phyloP scores from a whole-genome alignment of 768 basidiomycete genomes.

The Lactarius sanguifluus region DNA sequence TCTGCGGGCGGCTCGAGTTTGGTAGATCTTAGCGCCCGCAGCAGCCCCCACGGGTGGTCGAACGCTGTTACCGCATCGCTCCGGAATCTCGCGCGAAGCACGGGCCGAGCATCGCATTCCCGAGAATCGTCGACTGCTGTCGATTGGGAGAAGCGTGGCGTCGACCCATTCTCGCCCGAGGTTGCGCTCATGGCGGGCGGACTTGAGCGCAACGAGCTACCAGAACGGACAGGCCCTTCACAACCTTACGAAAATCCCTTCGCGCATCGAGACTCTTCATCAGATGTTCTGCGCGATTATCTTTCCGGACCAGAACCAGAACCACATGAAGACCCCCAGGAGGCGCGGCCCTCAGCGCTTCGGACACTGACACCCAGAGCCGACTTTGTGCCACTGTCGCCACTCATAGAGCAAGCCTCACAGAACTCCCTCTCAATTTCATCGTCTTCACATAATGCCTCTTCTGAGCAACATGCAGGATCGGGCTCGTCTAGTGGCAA shows the following conservation, averaged over 20 bases:
- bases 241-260: constrained; percentile 50
- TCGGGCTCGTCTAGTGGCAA: constrained; percentile 21
- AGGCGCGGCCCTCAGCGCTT: constrained; percentile 6
- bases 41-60: constrained; percentile 20
- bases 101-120: constrained; percentile 11
- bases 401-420: constrained; percentile 39
- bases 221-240: constrained; percentile 8
- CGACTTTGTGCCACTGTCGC: constrained; percentile 39
- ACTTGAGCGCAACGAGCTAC: constrained; percentile 16
- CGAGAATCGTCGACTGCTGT: constrained; percentile 9
- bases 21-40: constrained; percentile 12
- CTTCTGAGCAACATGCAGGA: constrained; percentile 25
- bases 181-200: constrained; percentile 36
- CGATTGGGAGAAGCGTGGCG: constrained; percentile 30
- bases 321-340: constrained; percentile 15
- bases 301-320: constrained; percentile 28
- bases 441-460: constrained; percentile 21
- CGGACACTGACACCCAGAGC: constrained; percentile 31
- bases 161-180: constrained; percentile 52
- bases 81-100: constrained; percentile 19
- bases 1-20: constrained; percentile 27
- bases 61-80: constrained; percentile 28
- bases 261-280: constrained; percentile 31
- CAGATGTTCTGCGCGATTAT: constrained; percentile 12
- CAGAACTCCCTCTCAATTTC: constrained; percentile 30